phyloP scores from a whole-genome alignment of 768 basidiomycete species.

The Pulveroboletus sp. region DNA sequence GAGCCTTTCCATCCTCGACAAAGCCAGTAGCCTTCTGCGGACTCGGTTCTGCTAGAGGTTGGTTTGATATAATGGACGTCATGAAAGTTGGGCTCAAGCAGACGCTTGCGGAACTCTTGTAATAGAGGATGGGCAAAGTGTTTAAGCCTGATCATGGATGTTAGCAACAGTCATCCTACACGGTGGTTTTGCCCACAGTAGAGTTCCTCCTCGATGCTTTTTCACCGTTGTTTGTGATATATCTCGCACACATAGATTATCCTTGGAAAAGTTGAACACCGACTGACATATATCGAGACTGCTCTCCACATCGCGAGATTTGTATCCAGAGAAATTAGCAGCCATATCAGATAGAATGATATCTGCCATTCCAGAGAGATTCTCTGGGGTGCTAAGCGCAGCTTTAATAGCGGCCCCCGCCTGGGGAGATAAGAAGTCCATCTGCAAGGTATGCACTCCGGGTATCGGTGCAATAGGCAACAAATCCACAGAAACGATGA shows the following conservation, averaged over 20 bases:
- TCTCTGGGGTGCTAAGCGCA: slow-evolving; percentile 31
- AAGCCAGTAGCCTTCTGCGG: slow-evolving; percentile 83
- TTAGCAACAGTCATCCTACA: not conserved
- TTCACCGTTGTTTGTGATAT: slow-evolving; percentile 39
- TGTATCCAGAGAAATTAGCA: slow-evolving; percentile 74
- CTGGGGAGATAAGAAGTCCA: slow-evolving; percentile 68
- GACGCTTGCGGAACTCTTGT: slow-evolving; percentile 57
- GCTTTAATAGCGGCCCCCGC: slow-evolving; percentile 46
- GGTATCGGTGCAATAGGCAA: slow-evolving; percentile 68
- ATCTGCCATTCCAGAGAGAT: slow-evolving; percentile 55
- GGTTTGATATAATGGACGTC: slow-evolving; percentile 77
- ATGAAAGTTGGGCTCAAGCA: slow-evolving; percentile 62
- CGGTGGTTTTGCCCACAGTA: slow-evolving; percentile 46
- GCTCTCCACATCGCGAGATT: slow-evolving; percentile 58
- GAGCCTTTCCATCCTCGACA: slow-evolving; percentile 67
- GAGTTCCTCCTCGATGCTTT: slow-evolving; percentile 38
- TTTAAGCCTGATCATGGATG: slow-evolving; percentile 58
- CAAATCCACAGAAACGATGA: slow-evolving; percentile 79
- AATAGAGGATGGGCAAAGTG: slow-evolving; percentile 77
- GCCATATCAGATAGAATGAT: slow-evolving; percentile 91
- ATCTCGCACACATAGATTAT: slow-evolving; percentile 47
- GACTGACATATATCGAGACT: slow-evolving; percentile 74
- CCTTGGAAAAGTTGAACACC: slow-evolving; percentile 65
- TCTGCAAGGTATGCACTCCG: slow-evolving; percentile 71
- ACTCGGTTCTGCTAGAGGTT: slow-evolving; percentile 71